Evolutionary conservation across 345 rosid species (phyloP).

Genomic region (Salix koriyanagi): DNA sequence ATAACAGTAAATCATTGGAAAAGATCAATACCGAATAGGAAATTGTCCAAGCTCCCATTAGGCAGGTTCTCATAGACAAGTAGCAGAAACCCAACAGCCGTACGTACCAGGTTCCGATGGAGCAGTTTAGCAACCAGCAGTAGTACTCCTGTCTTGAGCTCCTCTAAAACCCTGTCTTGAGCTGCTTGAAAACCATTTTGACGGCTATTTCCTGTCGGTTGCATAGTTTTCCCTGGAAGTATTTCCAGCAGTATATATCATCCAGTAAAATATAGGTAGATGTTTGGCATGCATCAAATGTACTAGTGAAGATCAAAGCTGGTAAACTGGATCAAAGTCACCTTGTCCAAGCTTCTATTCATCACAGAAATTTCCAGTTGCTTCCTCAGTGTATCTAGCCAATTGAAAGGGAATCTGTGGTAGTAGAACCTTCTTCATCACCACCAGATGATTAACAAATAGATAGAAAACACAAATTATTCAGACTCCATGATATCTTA

Average conservation of each 20-base stretch:
- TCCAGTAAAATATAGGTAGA: not conserved
- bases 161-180: not conserved
- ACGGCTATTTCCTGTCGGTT: not conserved
- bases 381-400: constrained; percentile 28
- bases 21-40: constrained; percentile 32
- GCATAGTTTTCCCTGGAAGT: not conserved
- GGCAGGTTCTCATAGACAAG: constrained; percentile 45
- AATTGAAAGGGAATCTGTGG: constrained; percentile 26
- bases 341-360: constrained; percentile 38
- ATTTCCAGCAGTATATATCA: not conserved
- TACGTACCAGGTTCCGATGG: constrained; percentile 32
- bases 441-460: constrained; percentile 1
- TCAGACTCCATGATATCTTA: not conserved
- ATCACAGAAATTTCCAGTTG: constrained; percentile 35
- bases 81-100: constrained; percentile 38
- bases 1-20: too few relatives aligned
- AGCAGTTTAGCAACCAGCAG: not conserved
- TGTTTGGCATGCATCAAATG: not conserved
- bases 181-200: not conserved
- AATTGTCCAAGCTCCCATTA: constrained; percentile 41
- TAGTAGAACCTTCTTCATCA: constrained; percentile 8
- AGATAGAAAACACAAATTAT: too few relatives aligned
- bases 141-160: not conserved
- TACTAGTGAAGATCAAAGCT: not conserved
- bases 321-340: constrained; percentile 43